phyloP scores from a whole-genome alignment of 345 rosid genomes.

The Eutrema yunnanense region DNA sequence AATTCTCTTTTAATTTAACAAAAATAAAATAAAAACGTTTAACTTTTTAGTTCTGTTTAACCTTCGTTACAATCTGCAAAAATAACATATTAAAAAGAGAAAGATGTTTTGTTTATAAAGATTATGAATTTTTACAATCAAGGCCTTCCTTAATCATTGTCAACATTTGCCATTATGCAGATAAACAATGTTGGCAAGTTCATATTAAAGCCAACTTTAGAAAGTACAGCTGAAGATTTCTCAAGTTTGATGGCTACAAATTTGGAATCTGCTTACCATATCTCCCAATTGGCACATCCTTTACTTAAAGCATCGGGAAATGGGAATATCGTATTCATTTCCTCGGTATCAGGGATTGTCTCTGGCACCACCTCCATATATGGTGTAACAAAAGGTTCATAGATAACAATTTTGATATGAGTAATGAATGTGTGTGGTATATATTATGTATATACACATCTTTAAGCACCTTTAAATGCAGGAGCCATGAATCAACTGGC shows the following conservation, averaged over 20 bases:
- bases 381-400: conserved; percentile 27
- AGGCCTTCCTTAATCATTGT: not conserved
- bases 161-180: conserved; percentile 15
- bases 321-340: conserved; percentile 48
- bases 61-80: not conserved
- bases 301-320: conserved; percentile 33
- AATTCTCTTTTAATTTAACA: no score
- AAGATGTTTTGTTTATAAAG: no score
- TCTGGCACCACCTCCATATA: conserved; percentile 33
- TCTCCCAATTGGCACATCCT: conserved; percentile 24
- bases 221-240: conserved; percentile 16
- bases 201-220: conserved; percentile 31
- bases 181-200: conserved; percentile 51
- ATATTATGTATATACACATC: not conserved
- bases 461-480: not conserved
- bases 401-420: not conserved
- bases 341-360: conserved; percentile 35
- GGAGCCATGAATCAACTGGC: conserved; percentile 27
- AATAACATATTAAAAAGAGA: not conserved
- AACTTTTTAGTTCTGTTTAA: not conserved
- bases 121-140: not conserved
- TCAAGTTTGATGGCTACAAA: conserved; percentile 14
- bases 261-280: conserved; percentile 28
- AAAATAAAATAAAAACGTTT: not conserved
- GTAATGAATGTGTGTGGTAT: not conserved